A percentile compares a stretch with the other conserved stretches of the same genome.
Evolutionary conservation across 2,329 filamentous ascomycete genomes (phyloP).

Genomic region (Amauroascus verrucosus): DNA sequence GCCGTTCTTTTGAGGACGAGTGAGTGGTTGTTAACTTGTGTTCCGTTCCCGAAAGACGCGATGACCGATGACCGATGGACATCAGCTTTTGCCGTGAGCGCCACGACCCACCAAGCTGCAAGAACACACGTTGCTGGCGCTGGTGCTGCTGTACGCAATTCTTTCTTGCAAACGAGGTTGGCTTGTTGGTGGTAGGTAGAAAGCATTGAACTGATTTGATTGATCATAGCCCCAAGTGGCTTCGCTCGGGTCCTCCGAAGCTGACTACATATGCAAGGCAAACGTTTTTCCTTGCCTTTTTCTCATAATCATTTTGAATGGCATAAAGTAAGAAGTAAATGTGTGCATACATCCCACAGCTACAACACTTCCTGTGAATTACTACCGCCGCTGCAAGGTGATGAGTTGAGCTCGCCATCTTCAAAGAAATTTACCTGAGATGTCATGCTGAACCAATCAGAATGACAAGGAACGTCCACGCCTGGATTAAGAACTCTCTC

Average conservation of each 20-base stretch:
- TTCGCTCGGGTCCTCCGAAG: slow-evolving; percentile 1
- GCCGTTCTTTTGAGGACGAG: background rate
- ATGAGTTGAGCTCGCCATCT: background rate
- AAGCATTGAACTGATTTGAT: slow-evolving; percentile 1
- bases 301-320: no score
- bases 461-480: slow-evolving; percentile 1
- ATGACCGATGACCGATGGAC: slow-evolving; percentile 7
- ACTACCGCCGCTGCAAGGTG: no score
- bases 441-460: slow-evolving; percentile 4
- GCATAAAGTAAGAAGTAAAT: no score
- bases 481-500: background rate
- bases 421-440: no score
- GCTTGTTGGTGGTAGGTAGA: no score
- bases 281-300: background rate
- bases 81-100: slow-evolving; percentile 4
- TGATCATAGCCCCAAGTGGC: background rate
- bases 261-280: background rate
- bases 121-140: background rate
- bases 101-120: slow-evolving; percentile 1
- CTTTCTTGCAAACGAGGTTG: background rate
- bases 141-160: background rate
- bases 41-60: background rate
- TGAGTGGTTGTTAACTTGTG: background rate
- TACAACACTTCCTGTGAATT: no score
- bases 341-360: no score